Base-by-base conservation (phyloP, 2,329 filamentous ascomycete species). In the Neonectria neomacrospora region DNA sequence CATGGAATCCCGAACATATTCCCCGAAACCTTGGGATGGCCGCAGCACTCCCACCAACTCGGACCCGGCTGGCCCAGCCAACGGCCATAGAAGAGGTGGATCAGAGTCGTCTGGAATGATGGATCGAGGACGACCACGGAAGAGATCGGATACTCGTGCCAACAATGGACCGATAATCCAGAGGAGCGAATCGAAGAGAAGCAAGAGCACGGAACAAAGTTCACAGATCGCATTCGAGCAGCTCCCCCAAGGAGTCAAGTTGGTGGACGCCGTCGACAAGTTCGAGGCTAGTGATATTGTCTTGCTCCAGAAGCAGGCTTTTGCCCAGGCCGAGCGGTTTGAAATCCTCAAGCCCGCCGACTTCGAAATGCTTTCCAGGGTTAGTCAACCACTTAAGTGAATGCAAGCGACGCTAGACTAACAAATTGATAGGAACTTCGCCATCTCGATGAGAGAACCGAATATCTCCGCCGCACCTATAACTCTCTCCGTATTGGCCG, bases 401-500 rank as follows among this genome's bases (percentile, higher is more conserved):
- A 23, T 37, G 26, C 32, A 18, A 5, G 11, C 18, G 51, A 16
- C 23, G 22, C 34, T 5, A 12, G 37, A 41, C 54, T 70, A 59
- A 67, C 54, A 52, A 60, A 10, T 30, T 11, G 26, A 56, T 67
- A 90, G 86, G 92, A 94, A 79, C 88, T 94, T 57, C 87, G 89
- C 53, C 87, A 86, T 61, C 82, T 94, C n/a, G 91, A 94, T 71
- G 90, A 93, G 74, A 87, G 91, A 59, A 91, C 90, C 58, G 90
- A 93, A 68, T 94, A 94, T 73, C 87, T 94, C 52, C 88, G 91
- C 50, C 90, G 88, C 65, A 94, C 91, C 0, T 92, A 93, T 78
- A 90, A 86, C 55, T 92, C 90, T 5, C 85, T 95, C 16, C 87
- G 91, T 14, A 85, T 88, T n/a, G 91, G 91, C 1, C 89, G 92